Base-by-base conservation (phyloP, 1,284 basidiomycete genomes). In the Austropuccinia psidii region DNA sequence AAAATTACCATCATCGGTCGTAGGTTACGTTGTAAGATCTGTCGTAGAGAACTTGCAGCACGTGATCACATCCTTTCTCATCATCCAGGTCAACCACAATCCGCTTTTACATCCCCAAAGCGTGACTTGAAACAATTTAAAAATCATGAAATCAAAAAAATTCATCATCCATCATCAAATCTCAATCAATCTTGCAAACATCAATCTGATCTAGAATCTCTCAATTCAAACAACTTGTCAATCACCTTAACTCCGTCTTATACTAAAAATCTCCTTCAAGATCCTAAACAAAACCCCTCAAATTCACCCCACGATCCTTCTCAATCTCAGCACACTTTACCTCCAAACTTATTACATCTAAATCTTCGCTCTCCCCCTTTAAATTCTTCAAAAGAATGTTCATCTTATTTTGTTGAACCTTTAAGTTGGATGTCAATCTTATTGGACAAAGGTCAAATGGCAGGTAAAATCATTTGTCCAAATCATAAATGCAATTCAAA, bases 371-470 rank as follows among this genome's bases (percentile, higher is more conserved):
- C 54, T 21, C 49, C 65, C 27, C 47, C 49, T 37, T 31, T 54
- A 17, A 67, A 33, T 11, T 29, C 27, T 8, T 50, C 65, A n/a
- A 31, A 2, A 64, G n/a, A 50, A 19, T 70, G 64, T 21, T 49
- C 52, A 15, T 65, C 66, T 7, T 66, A 39, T 43, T 55, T 70
- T 73, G 45, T 62, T 27, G 43, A 57, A 6, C 75, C 93, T 87
- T 88, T 96, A 85, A 89, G 88, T 77, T 98, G 95, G 95, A 98
- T 98, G 95, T 87, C 91, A 72, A 84, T 87, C 2, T 85, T 88
- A 76, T 84, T 97, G 8, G 84, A 86, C 49, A 81, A 83, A 13
- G 94, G 93, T 0, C 84, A 88, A 57, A 82, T 95, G 27, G 85
- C 87, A 0, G 95, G 95, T 4, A 94, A 93, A 83, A 89, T 98